Base-by-base conservation (phyloP, 1,139 yeast genomes). In the Tardiomyces digboiensis region DNA sequence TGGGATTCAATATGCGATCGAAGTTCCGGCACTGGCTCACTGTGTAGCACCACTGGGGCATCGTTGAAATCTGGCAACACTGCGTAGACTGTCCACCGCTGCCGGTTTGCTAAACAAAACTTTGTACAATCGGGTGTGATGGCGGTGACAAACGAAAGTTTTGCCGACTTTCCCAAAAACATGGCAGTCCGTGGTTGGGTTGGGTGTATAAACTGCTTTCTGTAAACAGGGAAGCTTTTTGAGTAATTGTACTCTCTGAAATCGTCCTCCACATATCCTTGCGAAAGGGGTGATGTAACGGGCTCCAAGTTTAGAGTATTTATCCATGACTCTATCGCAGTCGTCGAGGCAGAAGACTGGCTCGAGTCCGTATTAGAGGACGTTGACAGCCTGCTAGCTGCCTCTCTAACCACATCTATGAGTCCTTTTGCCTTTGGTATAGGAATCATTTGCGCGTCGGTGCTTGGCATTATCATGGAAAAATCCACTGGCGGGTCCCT, bases 171-270 rank as follows among this genome's bases (percentile, higher is more conserved):
- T 40, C 75, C 64, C 48, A 72, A 68, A 50, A 74, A 64, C 40
- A 70, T 55, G 60, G 78, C 66, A 46, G 69, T 72, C 29, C 73
- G 60, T 22, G 78, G 77, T 52, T 81, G 89, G 0, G 91, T 81
- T 19, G 75, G 72, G 59, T 74, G 81, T 36, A 80, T 78, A 37
- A 75, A 71, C 43, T 79, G 70, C 56, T 82, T 81, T 46, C 95
- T 69, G 59, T 83, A 85, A 46, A 80, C 76, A 1, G 97, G 97
- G 64, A 86, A 88, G 54, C 93, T 85, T 55, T 80, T 82, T 16
- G 81, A 78, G 61, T 80, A 86, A 29, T 46, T 14, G 19, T 14
- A 33, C 37, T 33, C 37, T 19, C 37, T 19, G 18, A 14, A 16
- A 13, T 33, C 37, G 19, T 33, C 37, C 19, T 33, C 37, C 3